A percentile compares a stretch with the other conserved stretches of the same genome.
Evolutionary conservation across 2,329 filamentous ascomycete genomes (phyloP).

Genomic region (Stagonosporopsis tanaceti): DNA sequence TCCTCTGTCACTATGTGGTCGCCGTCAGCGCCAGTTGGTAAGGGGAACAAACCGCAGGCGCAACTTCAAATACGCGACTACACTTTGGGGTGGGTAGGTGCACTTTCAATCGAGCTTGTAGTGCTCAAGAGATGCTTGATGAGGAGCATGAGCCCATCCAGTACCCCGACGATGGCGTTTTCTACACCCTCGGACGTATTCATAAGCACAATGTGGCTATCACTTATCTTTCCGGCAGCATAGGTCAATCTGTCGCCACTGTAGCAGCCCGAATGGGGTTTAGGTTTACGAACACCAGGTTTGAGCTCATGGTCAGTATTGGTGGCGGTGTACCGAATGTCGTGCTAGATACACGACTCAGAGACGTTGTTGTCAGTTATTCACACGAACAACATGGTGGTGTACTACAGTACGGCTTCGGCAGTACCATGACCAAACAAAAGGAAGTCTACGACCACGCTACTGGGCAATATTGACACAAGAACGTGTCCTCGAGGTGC

Average conservation of each 20-base stretch:
- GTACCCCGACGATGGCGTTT: no score
- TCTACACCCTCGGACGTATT: no score
- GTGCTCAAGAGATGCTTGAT: not conserved
- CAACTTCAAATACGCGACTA: not conserved
- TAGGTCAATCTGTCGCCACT: no score
- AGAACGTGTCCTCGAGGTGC: not conserved
- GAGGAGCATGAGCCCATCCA: not conserved
- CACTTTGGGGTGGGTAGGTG: not conserved
- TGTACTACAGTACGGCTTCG: not conserved
- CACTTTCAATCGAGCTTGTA: not conserved
- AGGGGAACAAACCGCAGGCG: not conserved
- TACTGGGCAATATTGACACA: not conserved
- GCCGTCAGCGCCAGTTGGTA: no score
- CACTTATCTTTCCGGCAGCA: no score
- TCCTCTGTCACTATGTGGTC: not conserved
- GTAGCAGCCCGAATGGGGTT: no score
- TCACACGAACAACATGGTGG: not conserved
- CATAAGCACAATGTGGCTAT: no score
- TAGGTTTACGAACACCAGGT: no score
- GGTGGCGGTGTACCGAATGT: no score
- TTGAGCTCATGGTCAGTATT: no score
- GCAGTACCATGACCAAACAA: not conserved
- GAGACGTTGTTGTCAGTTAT: not conserved
- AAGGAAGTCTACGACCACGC: not conserved
- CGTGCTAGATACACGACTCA: no score